Base-by-base conservation (phyloP, 2,329 filamentous ascomycete genomes). In the Aureobasidium namibiae region DNA sequence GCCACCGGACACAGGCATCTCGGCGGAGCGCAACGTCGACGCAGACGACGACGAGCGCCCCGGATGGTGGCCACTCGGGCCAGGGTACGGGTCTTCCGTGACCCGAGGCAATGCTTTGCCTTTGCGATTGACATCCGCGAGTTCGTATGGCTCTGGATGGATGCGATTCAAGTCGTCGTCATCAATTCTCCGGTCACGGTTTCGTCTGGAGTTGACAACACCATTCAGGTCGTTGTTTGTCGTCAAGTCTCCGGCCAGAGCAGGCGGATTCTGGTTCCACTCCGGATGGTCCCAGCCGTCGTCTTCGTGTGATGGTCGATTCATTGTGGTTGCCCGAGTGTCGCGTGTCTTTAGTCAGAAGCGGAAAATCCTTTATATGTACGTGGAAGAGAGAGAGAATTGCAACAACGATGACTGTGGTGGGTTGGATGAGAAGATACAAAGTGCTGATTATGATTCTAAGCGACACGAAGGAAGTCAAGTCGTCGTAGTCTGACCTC, bases 261-360 rank as follows among this genome's bases (percentile, higher is more conserved):
- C 73, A 59, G 78, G 74, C 1, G 84, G 84, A 63, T 76, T 86
- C 70, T 87, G 84, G 66, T 87, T 87, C 73, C 78, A 84, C 54
- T 81, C 77, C 50, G 54, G 54, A 23, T 57, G 74, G 52, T 77
- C 69, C 31, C 77, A 74, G 60, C 82, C 77, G 11, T 74, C 73
- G 61, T 87, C 83, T 33, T 78, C 82, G 64, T 82, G 76, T 6
- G 83, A 86, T 60, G 84, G 83, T 68, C 83, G 85, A 67, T 87
- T 87, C 84, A 87, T 87, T 57, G 54, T 57, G 42, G 4, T 39
- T 39, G 29, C 29, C 16, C 21, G 11, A 14, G 42, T 57, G 54
- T 57, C 54, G 54, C 54, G 54, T 57, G 54, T 48, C 24, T 42
- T 57, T 57, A 21, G 33, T 56, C 24, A 16, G 31, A 34, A 26